Evolutionary conservation across 2,329 filamentous ascomycete genomes (phyloP).

Genomic region (Albophoma yamanashiensis): DNA sequence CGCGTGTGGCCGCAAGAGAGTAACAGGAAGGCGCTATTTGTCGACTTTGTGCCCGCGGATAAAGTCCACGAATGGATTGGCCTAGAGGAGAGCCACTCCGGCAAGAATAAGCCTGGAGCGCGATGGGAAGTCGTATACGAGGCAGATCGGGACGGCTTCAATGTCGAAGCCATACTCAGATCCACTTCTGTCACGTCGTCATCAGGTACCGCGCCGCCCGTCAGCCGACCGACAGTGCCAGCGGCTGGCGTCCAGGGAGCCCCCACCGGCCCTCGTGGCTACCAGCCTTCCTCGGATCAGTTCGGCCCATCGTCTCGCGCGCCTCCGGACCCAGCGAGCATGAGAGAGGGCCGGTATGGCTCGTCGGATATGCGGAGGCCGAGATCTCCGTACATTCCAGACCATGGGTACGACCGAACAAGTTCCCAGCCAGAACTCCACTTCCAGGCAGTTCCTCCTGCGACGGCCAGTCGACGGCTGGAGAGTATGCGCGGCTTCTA

Average conservation of each 20-base stretch:
- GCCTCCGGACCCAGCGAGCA: constrained; percentile 5
- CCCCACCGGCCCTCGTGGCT: constrained; percentile 23
- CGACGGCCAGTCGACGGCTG: constrained; percentile 51
- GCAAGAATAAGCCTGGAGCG: constrained; percentile 27
- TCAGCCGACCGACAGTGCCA: constrained; percentile 2
- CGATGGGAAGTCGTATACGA: constrained; percentile 70
- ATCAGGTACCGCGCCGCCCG: constrained; percentile 4
- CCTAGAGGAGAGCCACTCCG: constrained; percentile 44
- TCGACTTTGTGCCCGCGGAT: constrained; percentile 78
- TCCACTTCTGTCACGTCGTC: constrained; percentile 2
- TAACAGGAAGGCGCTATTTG: constrained; percentile 73
- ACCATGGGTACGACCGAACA: background rate
- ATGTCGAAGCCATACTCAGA: constrained; percentile 30
- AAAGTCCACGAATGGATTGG: constrained; percentile 65
- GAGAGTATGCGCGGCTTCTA: constrained; percentile 42
- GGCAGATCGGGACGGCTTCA: constrained; percentile 38
- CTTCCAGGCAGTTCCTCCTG: background rate
- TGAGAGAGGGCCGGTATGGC: constrained; percentile 41
- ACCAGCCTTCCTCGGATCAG: constrained; percentile 13
- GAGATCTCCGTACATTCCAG: background rate
- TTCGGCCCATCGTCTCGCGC: constrained; percentile 21
- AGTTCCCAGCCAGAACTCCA: background rate
- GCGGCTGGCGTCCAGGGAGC: constrained; percentile 18
- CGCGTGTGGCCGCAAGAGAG: constrained; percentile 80
- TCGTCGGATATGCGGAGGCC: constrained; percentile 46